Evolutionary conservation across 345 rosid species (phyloP), one percentile per base, ranked within the genome.

Genomic region (Linum usitatissimum): DNA sequence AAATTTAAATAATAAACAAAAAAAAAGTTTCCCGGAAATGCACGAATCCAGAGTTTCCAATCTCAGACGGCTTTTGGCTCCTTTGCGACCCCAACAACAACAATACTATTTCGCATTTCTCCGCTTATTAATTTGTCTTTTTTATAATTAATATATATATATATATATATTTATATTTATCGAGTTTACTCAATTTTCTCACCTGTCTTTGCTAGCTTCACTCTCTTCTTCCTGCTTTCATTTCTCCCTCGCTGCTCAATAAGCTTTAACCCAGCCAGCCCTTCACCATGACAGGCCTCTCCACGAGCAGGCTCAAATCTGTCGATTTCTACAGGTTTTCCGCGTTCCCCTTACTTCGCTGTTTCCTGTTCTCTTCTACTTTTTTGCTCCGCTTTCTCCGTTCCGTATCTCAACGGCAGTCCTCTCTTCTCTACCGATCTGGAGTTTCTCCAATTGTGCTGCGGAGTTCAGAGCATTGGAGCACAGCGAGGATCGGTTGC

Each of bases 261-360:
- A 45, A 10, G 51, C 51, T 45, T 45, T 9, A 4, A 42, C 0
- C 30, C 21, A 6, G 28, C 59, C 59, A 6, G 12, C 4, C 58
- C 1, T 23, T 4, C 1, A 18, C 51, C 51, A 45, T 45, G 77
- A 51, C 15, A 3, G 51, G 51, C 51, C 51, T 73, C 49, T 68
- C 77, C 6, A 12, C 77, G 12, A 51, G 38, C 60, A 73, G 53
- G 70, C 70, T 73, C 60, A 73, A 73, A 73, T 73, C 77, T 30
- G 73, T 73, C 42, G 77, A 73, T 65, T 73, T 73, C 53, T 73
- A 73, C 70, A 68, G 77, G 77, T 68, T 28, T 45, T 5, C 51
- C 51, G 1, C 51, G 10, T 45, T 45, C 10, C 51, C 51, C 17
- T 45, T 13, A 10, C 51, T 10, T 3, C 0, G 38, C 38, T 34